A percentile compares a stretch with the other conserved stretches of the same genome.
Evolutionary conservation across 345 rosid genomes (phyloP).

Genomic region (Hibiscus tridactylites): DNA sequence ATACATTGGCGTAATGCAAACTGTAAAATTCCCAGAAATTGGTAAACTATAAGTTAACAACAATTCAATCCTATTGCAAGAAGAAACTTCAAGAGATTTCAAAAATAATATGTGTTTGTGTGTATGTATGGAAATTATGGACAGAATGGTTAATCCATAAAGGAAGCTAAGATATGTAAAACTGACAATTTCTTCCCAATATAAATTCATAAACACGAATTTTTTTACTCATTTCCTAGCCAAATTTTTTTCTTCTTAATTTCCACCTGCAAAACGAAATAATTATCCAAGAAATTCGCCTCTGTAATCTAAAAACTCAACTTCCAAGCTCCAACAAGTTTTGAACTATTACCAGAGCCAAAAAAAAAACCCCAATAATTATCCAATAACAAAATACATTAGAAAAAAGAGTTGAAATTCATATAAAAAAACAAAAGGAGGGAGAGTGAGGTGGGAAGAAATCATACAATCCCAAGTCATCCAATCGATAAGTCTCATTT

Average conservation of each 20-base stretch:
- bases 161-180: background rate
- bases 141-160: background rate
- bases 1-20: slow-evolving; percentile 77
- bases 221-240: background rate
- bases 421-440: background rate
- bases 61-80: background rate
- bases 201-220: background rate
- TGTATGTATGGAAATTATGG: too few relatives aligned
- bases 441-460: background rate
- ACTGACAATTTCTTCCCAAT: background rate
- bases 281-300: too few relatives aligned
- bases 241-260: background rate
- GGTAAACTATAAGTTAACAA: background rate
- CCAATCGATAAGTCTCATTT: slow-evolving; percentile 49
- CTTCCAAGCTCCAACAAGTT: background rate
- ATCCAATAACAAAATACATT: background rate
- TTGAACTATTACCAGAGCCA: background rate
- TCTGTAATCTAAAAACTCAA: too few relatives aligned
- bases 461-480: slow-evolving; percentile 65
- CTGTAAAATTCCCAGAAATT: slow-evolving; percentile 31
- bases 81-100: background rate
- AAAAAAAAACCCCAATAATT: background rate
- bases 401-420: background rate
- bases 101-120: background rate
- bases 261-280: background rate